Evolutionary conservation across 176 grass and related monocot species (phyloP).

Genomic region (Paspalum vaginatum): DNA sequence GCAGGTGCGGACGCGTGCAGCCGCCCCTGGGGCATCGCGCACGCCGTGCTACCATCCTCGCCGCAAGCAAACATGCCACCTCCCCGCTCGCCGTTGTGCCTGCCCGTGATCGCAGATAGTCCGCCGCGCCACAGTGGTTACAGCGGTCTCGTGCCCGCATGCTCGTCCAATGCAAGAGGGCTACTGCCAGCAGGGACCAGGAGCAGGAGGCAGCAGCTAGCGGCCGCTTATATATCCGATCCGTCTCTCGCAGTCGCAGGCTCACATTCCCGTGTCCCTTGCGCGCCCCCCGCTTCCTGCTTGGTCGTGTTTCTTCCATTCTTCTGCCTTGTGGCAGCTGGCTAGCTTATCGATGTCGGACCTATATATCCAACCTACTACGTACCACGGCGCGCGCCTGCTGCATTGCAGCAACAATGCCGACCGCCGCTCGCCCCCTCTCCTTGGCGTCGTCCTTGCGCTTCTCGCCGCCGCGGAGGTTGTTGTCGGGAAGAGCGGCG

Average conservation of each 20-base stretch:
- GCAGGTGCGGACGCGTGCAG: conserved; percentile 7
- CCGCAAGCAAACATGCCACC: conserved; percentile 16
- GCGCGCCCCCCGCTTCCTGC: no score
- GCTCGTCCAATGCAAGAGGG: conserved; percentile 9
- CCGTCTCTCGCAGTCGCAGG: background rate
- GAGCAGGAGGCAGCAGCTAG: background rate
- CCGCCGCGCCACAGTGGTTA: conserved; percentile 27
- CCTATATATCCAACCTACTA: background rate
- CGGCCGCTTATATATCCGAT: background rate
- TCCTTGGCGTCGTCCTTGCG: conserved; percentile 34
- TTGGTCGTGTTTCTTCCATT: conserved; percentile 20
- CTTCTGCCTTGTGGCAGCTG: background rate
- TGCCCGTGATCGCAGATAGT: conserved; percentile 39
- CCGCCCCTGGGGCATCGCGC: conserved; percentile 29
- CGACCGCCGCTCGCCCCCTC: background rate
- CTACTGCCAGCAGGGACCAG: background rate
- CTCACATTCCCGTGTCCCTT: conserved; percentile 52
- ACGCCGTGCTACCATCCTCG: conserved; percentile 23
- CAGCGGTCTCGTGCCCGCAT: conserved; percentile 29
- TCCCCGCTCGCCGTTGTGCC: background rate
- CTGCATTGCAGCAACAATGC: conserved; percentile 17
- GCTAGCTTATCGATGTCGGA: background rate
- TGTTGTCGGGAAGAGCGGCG: background rate
- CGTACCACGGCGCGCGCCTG: background rate
- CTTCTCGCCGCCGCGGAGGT: conserved; percentile 2